A percentile compares a stretch with the other conserved stretches of the same genome.
Evolutionary conservation across 1,284 basidiomycete genomes (phyloP).

Genomic region (Malassezia obtusa): DNA sequence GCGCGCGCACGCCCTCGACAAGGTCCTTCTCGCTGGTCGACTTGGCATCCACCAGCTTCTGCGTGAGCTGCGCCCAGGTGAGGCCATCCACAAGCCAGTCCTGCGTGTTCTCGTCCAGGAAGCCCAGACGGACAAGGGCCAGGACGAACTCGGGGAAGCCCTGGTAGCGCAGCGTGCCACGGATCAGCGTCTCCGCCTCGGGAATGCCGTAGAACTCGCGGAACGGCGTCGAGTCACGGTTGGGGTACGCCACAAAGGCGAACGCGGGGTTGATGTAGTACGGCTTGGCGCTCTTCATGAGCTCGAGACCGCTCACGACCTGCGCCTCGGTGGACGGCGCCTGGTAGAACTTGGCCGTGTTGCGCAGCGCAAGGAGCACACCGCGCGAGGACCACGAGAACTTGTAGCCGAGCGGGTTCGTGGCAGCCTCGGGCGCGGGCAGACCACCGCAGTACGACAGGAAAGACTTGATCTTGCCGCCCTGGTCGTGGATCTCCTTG

Average conservation of each 20-base stretch:
- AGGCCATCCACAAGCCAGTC: conserved; percentile 55
- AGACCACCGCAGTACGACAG: conserved; percentile 93
- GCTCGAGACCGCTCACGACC: conserved; percentile 38
- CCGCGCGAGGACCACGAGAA: conserved; percentile 98
- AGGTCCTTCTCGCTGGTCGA: conserved; percentile 54
- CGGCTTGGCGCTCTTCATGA: conserved; percentile 59
- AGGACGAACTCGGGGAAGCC: conserved; percentile 97
- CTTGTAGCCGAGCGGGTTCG: conserved; percentile 97
- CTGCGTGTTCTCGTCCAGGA: conserved; percentile 67
- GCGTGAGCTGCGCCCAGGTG: conserved; percentile 60
- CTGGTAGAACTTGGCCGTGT: conserved; percentile 66
- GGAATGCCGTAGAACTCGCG: conserved; percentile 74
- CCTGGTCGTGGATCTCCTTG: conserved; percentile 80
- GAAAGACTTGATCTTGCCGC: conserved; percentile 84
- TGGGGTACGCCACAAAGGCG: conserved; percentile 94
- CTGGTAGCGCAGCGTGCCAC: conserved; percentile 90
- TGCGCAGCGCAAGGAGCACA: conserved; percentile 86
- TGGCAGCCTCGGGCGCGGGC: conserved; percentile 76
- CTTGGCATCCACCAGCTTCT: conserved; percentile 66
- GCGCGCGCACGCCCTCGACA: conserved; percentile 28
- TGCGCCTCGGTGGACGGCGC: conserved; percentile 29
- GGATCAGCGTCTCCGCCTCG: conserved; percentile 81
- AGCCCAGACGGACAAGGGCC: conserved; percentile 77
- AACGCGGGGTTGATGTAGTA: conserved; percentile 93
- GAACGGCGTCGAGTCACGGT: conserved; percentile 88